Conservation (phyloP, 129 eudicot species). For the Silybum marianum region DNA sequence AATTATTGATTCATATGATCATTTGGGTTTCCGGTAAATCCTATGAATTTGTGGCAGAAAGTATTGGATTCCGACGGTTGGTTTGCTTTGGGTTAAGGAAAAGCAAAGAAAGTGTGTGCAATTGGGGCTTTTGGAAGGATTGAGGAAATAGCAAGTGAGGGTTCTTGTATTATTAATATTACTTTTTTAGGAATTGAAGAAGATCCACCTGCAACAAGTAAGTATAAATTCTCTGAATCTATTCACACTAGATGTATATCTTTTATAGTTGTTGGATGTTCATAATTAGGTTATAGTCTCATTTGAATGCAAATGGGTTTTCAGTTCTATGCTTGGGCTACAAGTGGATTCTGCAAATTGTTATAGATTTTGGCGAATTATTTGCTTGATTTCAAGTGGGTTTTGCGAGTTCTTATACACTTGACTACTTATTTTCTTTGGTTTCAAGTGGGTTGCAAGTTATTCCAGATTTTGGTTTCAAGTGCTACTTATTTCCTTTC, state of each 20-base stretch:
- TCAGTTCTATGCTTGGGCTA: too few species aligned
- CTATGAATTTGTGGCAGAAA: conserved; percentile 28
- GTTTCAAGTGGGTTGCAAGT: conserved; percentile 16
- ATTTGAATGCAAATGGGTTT: conserved; percentile 1
- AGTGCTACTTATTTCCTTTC: too few species aligned
- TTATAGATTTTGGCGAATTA: too few species aligned
- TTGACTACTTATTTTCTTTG: not conserved
- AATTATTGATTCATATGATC: not conserved
- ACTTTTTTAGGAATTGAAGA: conserved; percentile 23
- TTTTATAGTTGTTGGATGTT: conserved; percentile 11
- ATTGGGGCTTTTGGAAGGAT: conserved; percentile 24
- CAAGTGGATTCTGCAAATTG: too few species aligned
- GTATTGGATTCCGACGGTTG: conserved; percentile 37
- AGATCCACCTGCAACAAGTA: conserved; percentile 34
- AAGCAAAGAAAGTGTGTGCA: conserved; percentile 34
- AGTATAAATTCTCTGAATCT: conserved; percentile 34
- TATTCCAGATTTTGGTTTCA: too few species aligned
- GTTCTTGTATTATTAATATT: not conserved
- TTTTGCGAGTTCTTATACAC: not conserved
- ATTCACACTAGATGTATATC: conserved; percentile 14
- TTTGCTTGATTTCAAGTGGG: conserved; percentile 8
- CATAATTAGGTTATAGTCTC: not conserved
- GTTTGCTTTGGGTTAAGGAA: conserved; percentile 41
- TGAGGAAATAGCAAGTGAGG: too few species aligned
- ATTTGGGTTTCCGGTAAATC: not conserved